Evolutionary conservation across 148 eudicot species (phyloP), one percentile per base, ranked within the genome.

Genomic region (Chenopodium formosanum): DNA sequence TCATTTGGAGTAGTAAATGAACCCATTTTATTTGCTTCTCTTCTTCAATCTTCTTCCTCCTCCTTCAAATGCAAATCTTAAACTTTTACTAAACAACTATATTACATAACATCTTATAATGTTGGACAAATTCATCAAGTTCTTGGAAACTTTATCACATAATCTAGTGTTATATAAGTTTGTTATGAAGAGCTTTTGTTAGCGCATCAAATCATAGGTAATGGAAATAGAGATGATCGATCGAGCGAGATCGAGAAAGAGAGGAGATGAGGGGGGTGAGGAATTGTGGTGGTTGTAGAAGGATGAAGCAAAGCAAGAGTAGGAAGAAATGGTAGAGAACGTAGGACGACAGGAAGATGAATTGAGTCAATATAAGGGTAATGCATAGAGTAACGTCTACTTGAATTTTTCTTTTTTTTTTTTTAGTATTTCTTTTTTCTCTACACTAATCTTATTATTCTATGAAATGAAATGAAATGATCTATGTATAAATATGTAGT

Each of bases 351-450:
- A 70, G 47, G 62, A 70, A 76, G 71, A 69, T 17, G 77, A 48
- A 82, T 62, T 27, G 44, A 40, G 44, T 40, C 76, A 53, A 78
- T 78, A 72, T 71, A 56, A 63, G 60, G 31, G 46, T 70, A 47
- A 27, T n/a, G 68, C 79, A 27, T 79, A 82, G 87, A 85, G 87
- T 85, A 85, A 85, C 87, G 82, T 85, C 82, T 85, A 85, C 85
- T 82, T 78, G 80, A 85, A 85, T 82, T 78, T 85, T 60, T 31
- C 74, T 29, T 32, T 46, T 82, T 68, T 7, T 52, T 52, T 7
- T 52, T 31, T 7, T 52, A 37, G 74, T 84, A 12, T 73, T 34
- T 44, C 13, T 76, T 20, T 65, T 83, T n/a, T 9, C 23, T 16
- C 20, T 65, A 0, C 10, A 31, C 6, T 17, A 79, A 74, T 75